Base-by-base conservation (phyloP, 495 filamentous ascomycete genomes). In the Lindgomyces ingoldianus region DNA sequence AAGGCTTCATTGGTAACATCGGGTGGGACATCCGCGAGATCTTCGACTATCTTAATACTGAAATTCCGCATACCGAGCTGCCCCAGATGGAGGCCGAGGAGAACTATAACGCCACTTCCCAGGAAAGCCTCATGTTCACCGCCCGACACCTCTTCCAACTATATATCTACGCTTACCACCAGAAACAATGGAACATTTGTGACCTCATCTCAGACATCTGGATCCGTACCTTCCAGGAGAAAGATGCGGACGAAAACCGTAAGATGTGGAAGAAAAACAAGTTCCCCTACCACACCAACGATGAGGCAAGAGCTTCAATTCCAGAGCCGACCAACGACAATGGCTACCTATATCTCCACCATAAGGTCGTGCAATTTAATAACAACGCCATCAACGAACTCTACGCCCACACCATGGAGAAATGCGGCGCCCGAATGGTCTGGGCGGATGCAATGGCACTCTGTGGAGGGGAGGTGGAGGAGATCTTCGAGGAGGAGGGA, bases 401-500 rank as follows among this genome's bases (percentile, higher is more conserved):
- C 16, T 67, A 56, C 57, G 14, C 19, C 10, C n/a, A 48, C 19
- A 67, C 64, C 9, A 6, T 22, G 1, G 9, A 16, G 19, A 10
- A 44, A 1, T 58, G 54, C 29, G 57, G 57, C 24, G 64, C 57
- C 24, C 49, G 64, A n/a, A 9, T 56, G 26, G n/a, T 67, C 11
- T 67, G 64, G 64, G 64, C 64, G 1, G 64, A 67, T 33, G 27
- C 57, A 12, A 56, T 67, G 33, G 64, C 64, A 18, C 46, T 67
- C 22, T 49, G 57, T 33, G 64, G 64, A 19, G 18, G 26, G 3
- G 19, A 39, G 25, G 10, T 52, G 53, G 51, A 54, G 33, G 46
- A 62, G 18, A 0, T 10, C 0, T 1, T 62, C 26, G 30, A 53
- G 39, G 29, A 26, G 24, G 1, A 8, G 30, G 33, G 26, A 4